These are phyloP conservation scores for Fusarium secorum DNA, from an alignment of 2,329 filamentous ascomycete genomes.

Conservation along the genomic window DNA sequence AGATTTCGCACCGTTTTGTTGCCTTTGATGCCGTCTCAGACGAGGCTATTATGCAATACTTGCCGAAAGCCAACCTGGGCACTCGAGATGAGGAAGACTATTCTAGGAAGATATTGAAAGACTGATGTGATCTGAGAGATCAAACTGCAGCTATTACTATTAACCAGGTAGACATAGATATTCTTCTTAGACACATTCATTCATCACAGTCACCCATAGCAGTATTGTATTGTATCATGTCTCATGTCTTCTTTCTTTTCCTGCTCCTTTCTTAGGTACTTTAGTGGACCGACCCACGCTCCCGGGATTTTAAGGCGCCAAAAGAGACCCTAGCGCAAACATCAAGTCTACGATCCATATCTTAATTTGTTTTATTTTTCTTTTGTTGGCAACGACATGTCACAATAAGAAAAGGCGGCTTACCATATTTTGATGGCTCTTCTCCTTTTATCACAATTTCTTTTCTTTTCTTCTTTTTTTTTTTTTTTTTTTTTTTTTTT, in stretches of 20 bases:
- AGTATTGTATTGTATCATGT: not conserved
- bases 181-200: not conserved
- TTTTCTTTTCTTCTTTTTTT: constrained; percentile 16
- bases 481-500: too few relatives aligned
- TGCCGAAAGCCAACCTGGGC: not conserved
- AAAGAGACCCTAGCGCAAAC: constrained; percentile 14
- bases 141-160: not conserved
- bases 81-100: not conserved
- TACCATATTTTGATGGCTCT: constrained; percentile 19
- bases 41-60: not conserved
- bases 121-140: not conserved
- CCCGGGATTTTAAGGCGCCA: constrained; percentile 1
- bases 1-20: not conserved
- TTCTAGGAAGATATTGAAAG: not conserved
- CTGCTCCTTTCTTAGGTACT: constrained; percentile 4
- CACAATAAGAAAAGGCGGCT: constrained; percentile 15
- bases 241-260: not conserved
- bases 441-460: constrained; percentile 16
- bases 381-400: constrained; percentile 24
- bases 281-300: constrained; percentile 24
- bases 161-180: not conserved
- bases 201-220: not conserved
- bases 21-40: not conserved
- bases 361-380: constrained; percentile 15
- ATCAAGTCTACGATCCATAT: constrained; percentile 30